phyloP scores from a whole-genome alignment of 2,329 filamentous ascomycete genomes.

The Dactylellina sp. region DNA sequence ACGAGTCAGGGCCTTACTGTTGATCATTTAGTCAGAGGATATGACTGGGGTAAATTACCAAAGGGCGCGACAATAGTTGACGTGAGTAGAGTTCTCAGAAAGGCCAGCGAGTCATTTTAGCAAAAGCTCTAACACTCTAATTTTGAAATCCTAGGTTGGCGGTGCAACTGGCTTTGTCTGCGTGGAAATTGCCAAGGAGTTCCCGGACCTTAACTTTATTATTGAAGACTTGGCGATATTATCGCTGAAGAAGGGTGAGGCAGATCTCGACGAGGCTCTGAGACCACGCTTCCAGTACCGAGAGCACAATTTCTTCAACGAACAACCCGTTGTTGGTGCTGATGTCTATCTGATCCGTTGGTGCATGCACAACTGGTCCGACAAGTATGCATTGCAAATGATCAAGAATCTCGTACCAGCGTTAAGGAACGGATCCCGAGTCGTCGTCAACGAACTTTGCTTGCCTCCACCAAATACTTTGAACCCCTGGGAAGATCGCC shows the following conservation, averaged over 20 bases:
- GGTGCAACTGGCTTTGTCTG: constrained; percentile 71
- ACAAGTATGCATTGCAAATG: constrained; percentile 57
- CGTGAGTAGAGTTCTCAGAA: constrained; percentile 60
- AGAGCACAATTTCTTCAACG: constrained; percentile 60
- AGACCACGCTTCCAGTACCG: constrained; percentile 43
- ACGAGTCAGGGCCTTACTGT: constrained; percentile 71
- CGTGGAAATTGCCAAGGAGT: constrained; percentile 68
- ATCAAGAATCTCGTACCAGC: constrained; percentile 57
- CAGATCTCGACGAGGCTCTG: constrained; percentile 17
- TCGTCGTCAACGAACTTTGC: constrained; percentile 33
- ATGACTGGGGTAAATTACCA: constrained; percentile 67
- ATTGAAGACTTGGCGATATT: constrained; percentile 66
- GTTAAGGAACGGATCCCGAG: constrained; percentile 40
- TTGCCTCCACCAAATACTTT: constrained; percentile 29
- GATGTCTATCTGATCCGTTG: constrained; percentile 59
- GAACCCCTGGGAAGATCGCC: constrained; percentile 57
- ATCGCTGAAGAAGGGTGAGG: constrained; percentile 29
- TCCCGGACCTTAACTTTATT: constrained; percentile 69
- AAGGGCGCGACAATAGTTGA: constrained; percentile 69
- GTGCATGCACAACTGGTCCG: constrained; percentile 60
- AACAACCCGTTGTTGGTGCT: constrained; percentile 59
- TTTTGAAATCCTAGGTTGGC: constrained; percentile 62
- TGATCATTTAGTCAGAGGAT: constrained; percentile 68
- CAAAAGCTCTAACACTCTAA: too few relatives aligned
- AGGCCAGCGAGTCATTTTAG: too few relatives aligned